Evolutionary conservation across 2,329 filamentous ascomycete species (phyloP).

Genomic region (Dothidotthia symphoricarpi): DNA sequence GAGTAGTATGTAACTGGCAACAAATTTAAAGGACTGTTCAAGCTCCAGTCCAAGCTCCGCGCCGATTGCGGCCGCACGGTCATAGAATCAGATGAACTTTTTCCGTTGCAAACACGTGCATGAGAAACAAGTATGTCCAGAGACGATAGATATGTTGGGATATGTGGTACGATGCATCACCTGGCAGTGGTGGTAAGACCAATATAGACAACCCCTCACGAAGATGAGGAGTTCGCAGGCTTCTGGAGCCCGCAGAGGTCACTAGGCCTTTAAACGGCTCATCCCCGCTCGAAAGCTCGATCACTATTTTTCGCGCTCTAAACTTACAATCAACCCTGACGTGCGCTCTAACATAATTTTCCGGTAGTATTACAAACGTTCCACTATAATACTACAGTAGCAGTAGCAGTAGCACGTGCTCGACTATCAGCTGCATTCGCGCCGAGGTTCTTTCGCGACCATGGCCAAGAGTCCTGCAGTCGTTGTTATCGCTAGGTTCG

Average conservation of each 20-base stretch:
- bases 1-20: no score
- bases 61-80: no score
- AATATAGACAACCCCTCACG: conserved; percentile 2
- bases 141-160: neutral
- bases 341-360: no score
- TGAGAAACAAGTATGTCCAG: neutral
- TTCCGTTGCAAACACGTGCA: neutral
- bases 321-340: no score
- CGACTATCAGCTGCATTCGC: no score
- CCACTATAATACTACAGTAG: conserved; percentile 1
- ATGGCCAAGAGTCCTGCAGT: conserved; percentile 50
- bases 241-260: conserved; percentile 13
- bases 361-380: neutral
- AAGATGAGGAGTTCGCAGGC: conserved; percentile 12
- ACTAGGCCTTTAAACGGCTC: no score
- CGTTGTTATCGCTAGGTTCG: conserved; percentile 52
- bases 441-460: conserved; percentile 13
- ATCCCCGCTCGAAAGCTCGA: no score
- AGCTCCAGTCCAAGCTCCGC: no score
- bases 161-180: neutral
- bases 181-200: neutral
- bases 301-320: no score
- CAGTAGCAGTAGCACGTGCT: conserved; percentile 12
- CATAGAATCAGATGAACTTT: neutral
- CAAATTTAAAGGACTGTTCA: no score